Base-by-base conservation (phyloP, 2,329 filamentous ascomycete genomes). In the Sporothrix protearum region DNA sequence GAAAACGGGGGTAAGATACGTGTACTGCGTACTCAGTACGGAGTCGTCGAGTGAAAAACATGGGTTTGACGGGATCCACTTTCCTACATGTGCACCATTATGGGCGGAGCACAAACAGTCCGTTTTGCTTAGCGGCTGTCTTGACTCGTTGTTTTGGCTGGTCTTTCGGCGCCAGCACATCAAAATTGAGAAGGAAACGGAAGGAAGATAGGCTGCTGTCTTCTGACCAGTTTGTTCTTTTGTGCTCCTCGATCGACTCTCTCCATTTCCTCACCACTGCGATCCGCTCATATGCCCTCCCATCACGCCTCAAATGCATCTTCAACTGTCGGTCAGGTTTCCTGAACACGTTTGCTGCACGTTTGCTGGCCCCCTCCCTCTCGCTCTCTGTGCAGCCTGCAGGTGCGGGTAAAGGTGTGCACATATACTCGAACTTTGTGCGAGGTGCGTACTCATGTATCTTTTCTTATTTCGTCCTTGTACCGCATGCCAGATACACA, bases 401-500 rank as follows among this genome's bases (percentile, higher is more conserved):
- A 59, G 12, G 67, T 45, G 66, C 49, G 33, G 49, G 49, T 57
- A 28, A 69, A 59, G 36, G 33, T 47, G 36, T 49, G 68, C 33
- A 47, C 51, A 61, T 25, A 33, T 22, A 59, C 63, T n/a, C 42
- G 25, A n/a, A n/a, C 42, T 66, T n/a, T 66, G 61, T 66, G 63
- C 63, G 42, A 47, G 61, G 61, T 42, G 42, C 33, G 19, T 39
- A 36, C 57, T n/a, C 19, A 14, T 10, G n/a, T 9, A 53, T 28
- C n/a, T 53, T 53, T 9, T 49, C 25, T 30, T 33, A 33, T 25
- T 36, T 36, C 42, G 42, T 47, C 42, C 42, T 47, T 47, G 47
- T 55, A 53, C 68, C 33, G 28, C 39, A 69, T 51, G 68, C 25
- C 55, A 70, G 68, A 70, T 63, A 61, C 49, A 64, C 59, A 63